These are phyloP conservation scores for Eleusine coracana DNA, from an alignment of 176 grass and related monocot genomes.

Conservation along the genomic window DNA sequence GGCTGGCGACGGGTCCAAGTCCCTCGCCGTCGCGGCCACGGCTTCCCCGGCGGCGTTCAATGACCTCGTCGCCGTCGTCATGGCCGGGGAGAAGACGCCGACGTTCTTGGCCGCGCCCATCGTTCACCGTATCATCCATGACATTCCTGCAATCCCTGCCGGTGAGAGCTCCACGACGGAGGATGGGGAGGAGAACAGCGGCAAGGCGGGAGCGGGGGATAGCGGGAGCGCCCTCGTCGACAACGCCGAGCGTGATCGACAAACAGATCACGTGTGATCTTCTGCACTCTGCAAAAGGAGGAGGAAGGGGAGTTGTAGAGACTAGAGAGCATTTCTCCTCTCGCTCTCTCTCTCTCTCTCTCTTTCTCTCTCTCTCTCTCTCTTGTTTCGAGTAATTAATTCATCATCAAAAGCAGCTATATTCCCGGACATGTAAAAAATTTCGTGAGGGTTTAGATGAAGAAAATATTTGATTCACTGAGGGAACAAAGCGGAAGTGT, in stretches of 20 bases:
- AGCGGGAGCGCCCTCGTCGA: no score
- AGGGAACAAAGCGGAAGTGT: not conserved
- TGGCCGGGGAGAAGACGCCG: slow-evolving; percentile 65
- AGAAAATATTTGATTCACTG: not conserved
- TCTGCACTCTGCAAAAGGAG: not conserved
- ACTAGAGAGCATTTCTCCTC: no score
- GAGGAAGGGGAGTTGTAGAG: not conserved
- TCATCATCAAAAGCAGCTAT: not conserved
- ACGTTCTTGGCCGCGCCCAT: slow-evolving; percentile 65
- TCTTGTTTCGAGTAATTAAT: not conserved
- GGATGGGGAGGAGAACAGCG: not conserved
- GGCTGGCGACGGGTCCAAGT: slow-evolving; percentile 9
- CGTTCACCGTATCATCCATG: not conserved
- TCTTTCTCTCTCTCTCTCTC: no score
- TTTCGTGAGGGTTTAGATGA: not conserved
- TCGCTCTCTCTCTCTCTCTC: not conserved
- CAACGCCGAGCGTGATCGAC: not conserved
- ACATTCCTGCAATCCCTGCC: not conserved
- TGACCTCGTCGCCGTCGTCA: slow-evolving; percentile 61
- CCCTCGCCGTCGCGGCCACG: not conserved
- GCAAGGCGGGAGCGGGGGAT: not conserved
- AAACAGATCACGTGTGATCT: slow-evolving; percentile 7
- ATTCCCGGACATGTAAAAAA: slow-evolving; percentile 24
- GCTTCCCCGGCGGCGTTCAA: slow-evolving; percentile 3
- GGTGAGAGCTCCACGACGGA: not conserved